Evolutionary conservation across 2,329 filamentous ascomycete species (phyloP).

Genomic region (Sphaerulina populicola): DNA sequence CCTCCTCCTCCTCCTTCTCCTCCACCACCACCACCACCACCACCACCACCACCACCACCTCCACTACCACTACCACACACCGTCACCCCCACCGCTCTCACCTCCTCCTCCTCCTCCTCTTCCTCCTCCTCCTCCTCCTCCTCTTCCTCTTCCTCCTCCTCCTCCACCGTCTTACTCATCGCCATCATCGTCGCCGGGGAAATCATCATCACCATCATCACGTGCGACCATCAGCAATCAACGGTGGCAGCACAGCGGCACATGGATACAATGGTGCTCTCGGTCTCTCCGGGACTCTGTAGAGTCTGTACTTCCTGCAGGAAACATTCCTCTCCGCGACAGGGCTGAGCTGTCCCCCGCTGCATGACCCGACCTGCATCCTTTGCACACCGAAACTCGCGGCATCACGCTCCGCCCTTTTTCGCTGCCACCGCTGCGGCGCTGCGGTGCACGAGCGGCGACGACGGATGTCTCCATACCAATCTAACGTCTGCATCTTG

Average conservation of each 20-base stretch:
- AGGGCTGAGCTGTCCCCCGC: constrained; percentile 1
- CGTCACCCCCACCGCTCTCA: no score
- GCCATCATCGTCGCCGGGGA: no score
- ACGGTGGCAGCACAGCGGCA: background rate
- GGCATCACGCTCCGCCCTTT: background rate
- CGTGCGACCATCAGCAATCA: no score
- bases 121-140: no score
- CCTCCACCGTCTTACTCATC: no score
- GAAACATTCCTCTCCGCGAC: constrained; percentile 5
- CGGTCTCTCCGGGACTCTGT: background rate
- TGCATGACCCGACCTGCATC: constrained; percentile 4
- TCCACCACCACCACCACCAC: no score
- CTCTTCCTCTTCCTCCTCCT: no score
- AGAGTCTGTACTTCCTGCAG: background rate
- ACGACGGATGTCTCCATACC: background rate
- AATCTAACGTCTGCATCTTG: constrained; percentile 13
- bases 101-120: no score
- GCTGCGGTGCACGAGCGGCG: constrained; percentile 11
- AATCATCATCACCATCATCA: no score
- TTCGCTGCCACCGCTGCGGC: background rate
- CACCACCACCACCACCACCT: no score
- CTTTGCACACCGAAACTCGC: constrained; percentile 13
- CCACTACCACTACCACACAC: no score
- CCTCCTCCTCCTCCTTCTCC: no score
- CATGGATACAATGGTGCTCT: background rate